Conservation (phyloP, 1,139 yeast species). For the Candida sojae region DNA sequence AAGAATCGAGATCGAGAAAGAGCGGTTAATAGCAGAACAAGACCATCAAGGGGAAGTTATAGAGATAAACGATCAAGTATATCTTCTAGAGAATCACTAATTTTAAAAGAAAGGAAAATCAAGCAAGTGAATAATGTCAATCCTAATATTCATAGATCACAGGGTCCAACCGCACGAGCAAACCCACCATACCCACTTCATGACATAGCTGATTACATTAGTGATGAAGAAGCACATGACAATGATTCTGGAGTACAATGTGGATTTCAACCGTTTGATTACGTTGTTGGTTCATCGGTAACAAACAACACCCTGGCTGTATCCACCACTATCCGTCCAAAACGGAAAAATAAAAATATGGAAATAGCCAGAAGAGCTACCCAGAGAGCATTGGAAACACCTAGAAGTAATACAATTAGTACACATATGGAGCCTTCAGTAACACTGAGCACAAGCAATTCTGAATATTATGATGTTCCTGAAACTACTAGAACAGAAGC, state of each 20-base stretch:
- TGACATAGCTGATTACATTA: conserved; percentile 6
- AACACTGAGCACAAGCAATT: background rate
- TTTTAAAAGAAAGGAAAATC: background rate
- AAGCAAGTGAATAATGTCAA: background rate
- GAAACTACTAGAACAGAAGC: conserved; percentile 8
- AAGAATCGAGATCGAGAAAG: conserved; percentile 1
- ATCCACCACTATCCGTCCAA: background rate
- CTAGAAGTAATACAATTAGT: background rate
- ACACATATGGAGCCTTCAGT: background rate
- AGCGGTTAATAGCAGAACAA: background rate
- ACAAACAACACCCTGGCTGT: too few species aligned
- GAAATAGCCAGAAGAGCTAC: background rate
- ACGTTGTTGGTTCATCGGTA: background rate
- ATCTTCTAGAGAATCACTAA: conserved; percentile 8
- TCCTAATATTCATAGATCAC: background rate
- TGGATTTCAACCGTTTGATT: conserved; percentile 7
- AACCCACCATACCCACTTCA: conserved; percentile 12
- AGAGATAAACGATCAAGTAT: conserved; percentile 7
- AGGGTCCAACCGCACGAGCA: background rate
- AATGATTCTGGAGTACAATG: conserved; percentile 6
- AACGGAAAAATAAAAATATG: background rate
- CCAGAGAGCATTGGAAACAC: background rate
- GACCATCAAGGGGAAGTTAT: conserved; percentile 3
- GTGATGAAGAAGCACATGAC: background rate
- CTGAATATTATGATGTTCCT: background rate